These are phyloP conservation scores for Lophium mytilinum DNA, from an alignment of 495 filamentous ascomycete species.

Conservation along the genomic window DNA sequence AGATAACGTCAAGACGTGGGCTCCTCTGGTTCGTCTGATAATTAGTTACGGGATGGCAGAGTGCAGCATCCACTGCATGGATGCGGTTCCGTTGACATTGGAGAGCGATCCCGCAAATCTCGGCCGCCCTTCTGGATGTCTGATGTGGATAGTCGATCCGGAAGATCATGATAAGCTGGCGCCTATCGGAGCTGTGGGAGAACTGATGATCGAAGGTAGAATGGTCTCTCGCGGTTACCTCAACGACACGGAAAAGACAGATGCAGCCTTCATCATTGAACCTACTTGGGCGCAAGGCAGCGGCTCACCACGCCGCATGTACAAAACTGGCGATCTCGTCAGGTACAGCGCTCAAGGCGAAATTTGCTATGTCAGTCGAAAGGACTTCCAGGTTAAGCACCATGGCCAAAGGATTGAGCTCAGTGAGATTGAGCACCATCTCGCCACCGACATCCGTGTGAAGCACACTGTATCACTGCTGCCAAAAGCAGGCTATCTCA, in stretches of 20 bases:
- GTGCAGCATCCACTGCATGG: conserved; percentile 2
- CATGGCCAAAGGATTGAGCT: conserved; percentile 13
- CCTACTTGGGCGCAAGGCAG: conserved; percentile 35
- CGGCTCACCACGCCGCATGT: conserved; percentile 27
- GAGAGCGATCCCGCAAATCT: conserved; percentile 5
- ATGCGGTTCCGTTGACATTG: background rate
- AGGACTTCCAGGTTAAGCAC: conserved; percentile 7
- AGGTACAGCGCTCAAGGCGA: conserved; percentile 26
- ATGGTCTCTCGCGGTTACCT: conserved; percentile 15
- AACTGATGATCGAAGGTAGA: conserved; percentile 32
- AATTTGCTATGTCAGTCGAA: conserved; percentile 1
- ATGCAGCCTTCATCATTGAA: conserved; percentile 37
- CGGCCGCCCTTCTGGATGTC: conserved; percentile 7
- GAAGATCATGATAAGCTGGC: conserved; percentile 28
- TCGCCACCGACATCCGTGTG: conserved; percentile 27
- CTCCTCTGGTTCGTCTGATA: background rate
- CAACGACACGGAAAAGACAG: conserved; percentile 28
- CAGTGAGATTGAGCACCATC: conserved; percentile 18
- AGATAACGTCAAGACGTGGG: conserved; percentile 1
- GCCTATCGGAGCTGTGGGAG: conserved; percentile 37
- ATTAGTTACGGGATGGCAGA: conserved; percentile 1
- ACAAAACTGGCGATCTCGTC: conserved; percentile 42
- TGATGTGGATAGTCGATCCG: conserved; percentile 36
- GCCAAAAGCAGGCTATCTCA: conserved; percentile 9
- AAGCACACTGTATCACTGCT: conserved; percentile 37